Conservation (phyloP, 2,329 filamentous ascomycete species). For the Colletotrichum tropicicola region DNA sequence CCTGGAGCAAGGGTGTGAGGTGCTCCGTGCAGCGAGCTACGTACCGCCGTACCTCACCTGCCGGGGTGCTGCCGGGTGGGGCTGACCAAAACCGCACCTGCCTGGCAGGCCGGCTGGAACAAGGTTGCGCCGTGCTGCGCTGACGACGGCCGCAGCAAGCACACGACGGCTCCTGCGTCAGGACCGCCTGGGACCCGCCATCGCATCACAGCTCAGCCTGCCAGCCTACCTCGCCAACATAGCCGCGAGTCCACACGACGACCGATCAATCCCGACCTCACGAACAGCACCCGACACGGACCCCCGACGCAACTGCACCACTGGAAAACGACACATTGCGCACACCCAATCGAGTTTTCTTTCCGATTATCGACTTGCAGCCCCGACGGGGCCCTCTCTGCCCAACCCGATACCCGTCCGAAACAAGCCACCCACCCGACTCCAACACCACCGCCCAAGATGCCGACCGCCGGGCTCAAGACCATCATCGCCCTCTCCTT, state of each 20-base stretch:
- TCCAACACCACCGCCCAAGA: conserved; percentile 44
- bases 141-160: conserved; percentile 18
- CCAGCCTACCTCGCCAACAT: conserved; percentile 1
- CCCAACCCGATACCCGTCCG: conserved; percentile 23
- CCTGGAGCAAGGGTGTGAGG: conserved; percentile 30
- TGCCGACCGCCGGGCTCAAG: conserved; percentile 89
- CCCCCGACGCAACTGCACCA: background rate
- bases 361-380: background rate
- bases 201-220: conserved; percentile 27
- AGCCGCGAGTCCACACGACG: conserved; percentile 15
- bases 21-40: conserved; percentile 29
- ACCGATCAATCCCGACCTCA: background rate
- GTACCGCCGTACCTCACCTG: conserved; percentile 16
- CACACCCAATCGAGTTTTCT: background rate
- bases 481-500: conserved; percentile 99
- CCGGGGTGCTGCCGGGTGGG: conserved; percentile 19
- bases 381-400: conserved; percentile 20
- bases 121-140: conserved; percentile 25
- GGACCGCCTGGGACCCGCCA: conserved; percentile 21
- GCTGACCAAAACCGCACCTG: background rate
- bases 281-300: background rate
- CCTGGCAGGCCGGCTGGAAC: conserved; percentile 18
- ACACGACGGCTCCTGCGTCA: conserved; percentile 20
- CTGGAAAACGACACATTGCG: background rate
- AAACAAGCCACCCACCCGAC: conserved; percentile 15